phyloP scores from a whole-genome alignment of 768 basidiomycete species.

The Russula emetica region DNA sequence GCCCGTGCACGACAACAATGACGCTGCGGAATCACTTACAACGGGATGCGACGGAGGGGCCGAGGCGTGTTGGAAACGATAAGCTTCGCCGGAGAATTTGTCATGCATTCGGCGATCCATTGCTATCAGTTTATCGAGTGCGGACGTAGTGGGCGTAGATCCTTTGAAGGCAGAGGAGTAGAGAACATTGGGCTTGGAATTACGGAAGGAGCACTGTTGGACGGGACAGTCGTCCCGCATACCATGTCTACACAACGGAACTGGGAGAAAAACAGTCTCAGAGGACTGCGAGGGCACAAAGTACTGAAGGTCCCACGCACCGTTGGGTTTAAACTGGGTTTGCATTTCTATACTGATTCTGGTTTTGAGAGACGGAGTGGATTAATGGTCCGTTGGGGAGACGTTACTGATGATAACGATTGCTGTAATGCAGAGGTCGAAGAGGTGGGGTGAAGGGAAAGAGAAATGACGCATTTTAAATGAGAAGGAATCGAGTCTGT shows the following conservation, averaged over 20 bases:
- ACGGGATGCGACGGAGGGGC: background rate
- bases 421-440: background rate
- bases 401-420: background rate
- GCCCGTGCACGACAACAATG: background rate
- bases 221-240: conserved; percentile 11
- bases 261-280: background rate
- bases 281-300: background rate
- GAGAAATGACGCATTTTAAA: conserved; percentile 10
- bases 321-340: background rate
- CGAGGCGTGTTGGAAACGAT: background rate
- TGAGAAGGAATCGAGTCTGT: too few relatives aligned
- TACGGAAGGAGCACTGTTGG: background rate
- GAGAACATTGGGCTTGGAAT: background rate
- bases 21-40: background rate
- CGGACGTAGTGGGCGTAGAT: background rate
- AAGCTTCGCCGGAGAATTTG: background rate
- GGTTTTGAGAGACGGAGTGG: background rate
- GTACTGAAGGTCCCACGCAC: background rate
- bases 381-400: background rate
- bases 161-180: conserved; percentile 1
- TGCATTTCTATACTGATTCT: background rate
- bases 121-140: too few relatives aligned
- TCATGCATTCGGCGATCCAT: background rate
- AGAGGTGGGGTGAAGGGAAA: too few relatives aligned
- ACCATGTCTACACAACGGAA: conserved; percentile 8